Conservation (phyloP, 1,139 yeast species). For the Kurtzmaniella quercitrusa region DNA sequence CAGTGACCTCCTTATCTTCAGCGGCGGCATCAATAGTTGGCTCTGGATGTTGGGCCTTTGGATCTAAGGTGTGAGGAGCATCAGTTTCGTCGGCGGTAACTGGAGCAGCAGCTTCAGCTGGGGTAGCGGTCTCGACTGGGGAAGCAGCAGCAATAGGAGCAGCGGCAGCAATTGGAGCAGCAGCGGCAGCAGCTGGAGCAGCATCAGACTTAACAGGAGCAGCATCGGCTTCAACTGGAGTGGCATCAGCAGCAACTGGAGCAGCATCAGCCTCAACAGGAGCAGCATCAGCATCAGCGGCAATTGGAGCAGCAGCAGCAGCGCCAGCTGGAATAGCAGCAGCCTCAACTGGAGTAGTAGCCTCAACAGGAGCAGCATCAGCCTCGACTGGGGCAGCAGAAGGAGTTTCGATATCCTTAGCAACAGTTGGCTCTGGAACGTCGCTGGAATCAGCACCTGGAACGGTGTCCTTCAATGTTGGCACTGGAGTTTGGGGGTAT, state of each 20-base stretch:
- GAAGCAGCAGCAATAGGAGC: conserved; percentile 4
- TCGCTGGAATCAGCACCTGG: conserved; percentile 40
- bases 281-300: conserved; percentile 55
- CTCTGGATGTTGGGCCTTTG: conserved; percentile 16
- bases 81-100: conserved; percentile 12
- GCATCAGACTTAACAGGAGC: no score
- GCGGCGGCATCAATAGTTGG: conserved; percentile 7
- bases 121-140: conserved; percentile 9
- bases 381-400: not conserved
- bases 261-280: conserved; percentile 31
- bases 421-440: conserved; percentile 32
- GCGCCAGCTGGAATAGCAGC: conserved; percentile 3
- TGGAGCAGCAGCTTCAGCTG: conserved; percentile 10
- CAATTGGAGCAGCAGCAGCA: conserved; percentile 18
- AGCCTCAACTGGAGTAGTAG: conserved; percentile 3
- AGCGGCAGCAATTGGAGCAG: conserved; percentile 25
- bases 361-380: conserved; percentile 4
- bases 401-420: conserved; percentile 17
- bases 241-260: conserved; percentile 17
- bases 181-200: conserved; percentile 10
- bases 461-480: conserved; percentile 57
- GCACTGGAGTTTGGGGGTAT: conserved; percentile 18
- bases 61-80: conserved; percentile 26
- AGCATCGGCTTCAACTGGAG: conserved; percentile 7
- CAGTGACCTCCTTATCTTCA: conserved; percentile 22